Percentiles rank a stretch among this genome's conserved stretches.
These are phyloP conservation scores for Chrysosporium queenslandicum DNA, from an alignment of 2,329 filamentous ascomycete species.

Conservation along the genomic window DNA sequence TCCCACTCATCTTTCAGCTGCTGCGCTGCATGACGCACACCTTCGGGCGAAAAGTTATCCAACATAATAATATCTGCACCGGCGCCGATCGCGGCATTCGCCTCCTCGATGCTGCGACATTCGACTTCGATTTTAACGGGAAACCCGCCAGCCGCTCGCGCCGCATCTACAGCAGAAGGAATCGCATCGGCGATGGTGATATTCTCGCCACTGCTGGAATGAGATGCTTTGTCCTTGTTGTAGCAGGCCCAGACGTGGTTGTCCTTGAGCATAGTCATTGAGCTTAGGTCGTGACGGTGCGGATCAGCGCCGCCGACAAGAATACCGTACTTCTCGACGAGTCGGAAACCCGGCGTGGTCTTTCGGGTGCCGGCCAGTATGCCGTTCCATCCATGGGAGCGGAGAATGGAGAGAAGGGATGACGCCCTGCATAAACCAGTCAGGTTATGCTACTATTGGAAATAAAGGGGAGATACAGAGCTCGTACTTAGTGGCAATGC, in stretches of 20 bases:
- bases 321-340: slow-evolving; percentile 98
- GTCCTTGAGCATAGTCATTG: slow-evolving; percentile 99
- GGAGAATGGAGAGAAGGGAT: slow-evolving; percentile 43
- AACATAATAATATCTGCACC: slow-evolving; percentile 96
- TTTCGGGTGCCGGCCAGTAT: slow-evolving; percentile 90
- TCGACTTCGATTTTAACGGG: slow-evolving; percentile 93
- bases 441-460: background rate
- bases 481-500: slow-evolving; percentile 61
- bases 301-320: slow-evolving; percentile 83
- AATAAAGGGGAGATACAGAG: background rate
- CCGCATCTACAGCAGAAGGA: slow-evolving; percentile 70
- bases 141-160: slow-evolving; percentile 77
- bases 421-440: slow-evolving; percentile 26
- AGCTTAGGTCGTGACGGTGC: slow-evolving; percentile 80
- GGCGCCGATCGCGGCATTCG: slow-evolving; percentile 79
- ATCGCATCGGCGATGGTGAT: slow-evolving; percentile 53
- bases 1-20: slow-evolving; percentile 71
- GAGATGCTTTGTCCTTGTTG: slow-evolving; percentile 24
- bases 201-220: slow-evolving; percentile 16
- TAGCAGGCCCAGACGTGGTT: slow-evolving; percentile 93
- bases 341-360: slow-evolving; percentile 87
- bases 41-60: slow-evolving; percentile 82
- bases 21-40: slow-evolving; percentile 62
- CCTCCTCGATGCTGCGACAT: slow-evolving; percentile 77
- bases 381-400: slow-evolving; percentile 61